Base-by-base conservation (phyloP, 2,329 filamentous ascomycete genomes). In the Fusarium gaditjirri region DNA sequence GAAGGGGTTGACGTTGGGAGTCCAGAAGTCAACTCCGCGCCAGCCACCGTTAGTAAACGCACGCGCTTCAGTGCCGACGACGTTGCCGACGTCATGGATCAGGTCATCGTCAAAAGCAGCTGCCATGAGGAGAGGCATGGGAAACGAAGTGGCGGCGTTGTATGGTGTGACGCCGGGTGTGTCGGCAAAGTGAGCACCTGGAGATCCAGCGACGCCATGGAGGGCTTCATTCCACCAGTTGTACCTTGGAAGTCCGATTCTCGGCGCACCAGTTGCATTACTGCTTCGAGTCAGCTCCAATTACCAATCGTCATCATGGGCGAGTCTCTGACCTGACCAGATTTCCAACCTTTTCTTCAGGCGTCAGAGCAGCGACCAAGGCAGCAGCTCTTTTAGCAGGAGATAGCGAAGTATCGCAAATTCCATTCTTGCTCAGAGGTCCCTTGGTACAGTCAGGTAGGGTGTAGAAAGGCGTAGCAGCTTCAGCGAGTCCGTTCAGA, bases 181-280 rank as follows among this genome's bases (percentile, higher is more conserved):
- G 0, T 65, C 23, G 0, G 59, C 42, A 1, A 65, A 65, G 10
- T 11, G 21, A 4, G 8, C 46, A 2, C 61, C 63, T 4, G 63
- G 63, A 19, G 63, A 33, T 3, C 61, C 61, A 0, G 61, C 61
- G 1, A 65, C 5, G 0, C 63, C 63, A 9, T 65, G 61, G 0
- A 65, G 63, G 8, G 63, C 63, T 35, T 65, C 63, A 5, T 65
- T 65, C 63, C 63, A 65, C 63, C 63, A 65, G 38, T 65, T 65
- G 16, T 65, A 65, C 6, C 63, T 38, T 2, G 63, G 63, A 0
- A 65, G 63, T 0, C 63, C 61, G 1, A 65, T 65, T 4, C 63
- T 29, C 2, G 63, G 63, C 2, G 61, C 63, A 1, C 63, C 63
- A 11, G 63, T 65, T 1, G 63, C n/a, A 3, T 65, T 65, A 5